Conservation (phyloP, 2,329 filamentous ascomycete genomes). For the Colletotrichum incanum region DNA sequence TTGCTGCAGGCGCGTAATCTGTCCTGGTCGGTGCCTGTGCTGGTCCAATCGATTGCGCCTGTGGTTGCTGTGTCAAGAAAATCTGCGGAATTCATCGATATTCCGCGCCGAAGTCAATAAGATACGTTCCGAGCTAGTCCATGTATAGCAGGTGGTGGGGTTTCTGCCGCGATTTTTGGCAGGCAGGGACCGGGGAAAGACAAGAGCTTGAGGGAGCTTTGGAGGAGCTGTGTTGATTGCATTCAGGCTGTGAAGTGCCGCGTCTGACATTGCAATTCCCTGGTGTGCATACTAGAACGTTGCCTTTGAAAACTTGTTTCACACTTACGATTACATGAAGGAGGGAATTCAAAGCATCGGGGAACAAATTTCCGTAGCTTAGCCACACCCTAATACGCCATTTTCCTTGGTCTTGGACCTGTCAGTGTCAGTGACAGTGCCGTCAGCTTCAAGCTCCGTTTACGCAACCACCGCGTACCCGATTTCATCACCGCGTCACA, state of each 20-base stretch:
- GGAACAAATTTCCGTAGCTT: slow-evolving; percentile 5
- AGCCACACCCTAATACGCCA: background rate
- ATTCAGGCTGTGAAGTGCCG: slow-evolving; percentile 11
- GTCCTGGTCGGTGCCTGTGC: slow-evolving; percentile 4
- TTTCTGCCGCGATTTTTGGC: slow-evolving; percentile 10
- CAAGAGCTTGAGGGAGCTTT: slow-evolving; percentile 2
- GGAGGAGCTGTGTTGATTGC: slow-evolving; percentile 15
- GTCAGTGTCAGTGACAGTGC: slow-evolving; percentile 9
- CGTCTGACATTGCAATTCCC: slow-evolving; percentile 5
- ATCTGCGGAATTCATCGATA: slow-evolving; percentile 2
- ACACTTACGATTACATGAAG: background rate
- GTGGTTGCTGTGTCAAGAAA: slow-evolving; percentile 25
- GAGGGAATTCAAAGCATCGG: background rate
- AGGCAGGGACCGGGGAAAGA: background rate
- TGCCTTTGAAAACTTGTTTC: background rate
- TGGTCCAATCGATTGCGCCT: slow-evolving; percentile 29
- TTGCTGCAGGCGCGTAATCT: slow-evolving; percentile 18
- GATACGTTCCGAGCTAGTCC: background rate
- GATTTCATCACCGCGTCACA: background rate
- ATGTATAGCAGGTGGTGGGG: slow-evolving; percentile 19
- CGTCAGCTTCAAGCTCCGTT: slow-evolving; percentile 1
- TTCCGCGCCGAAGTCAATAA: slow-evolving; percentile 39
- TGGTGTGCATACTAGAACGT: background rate
- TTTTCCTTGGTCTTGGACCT: background rate
- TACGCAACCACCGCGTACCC: background rate